phyloP scores from a whole-genome alignment of 2,329 filamentous ascomycete genomes.

The Penicillium sp. region DNA sequence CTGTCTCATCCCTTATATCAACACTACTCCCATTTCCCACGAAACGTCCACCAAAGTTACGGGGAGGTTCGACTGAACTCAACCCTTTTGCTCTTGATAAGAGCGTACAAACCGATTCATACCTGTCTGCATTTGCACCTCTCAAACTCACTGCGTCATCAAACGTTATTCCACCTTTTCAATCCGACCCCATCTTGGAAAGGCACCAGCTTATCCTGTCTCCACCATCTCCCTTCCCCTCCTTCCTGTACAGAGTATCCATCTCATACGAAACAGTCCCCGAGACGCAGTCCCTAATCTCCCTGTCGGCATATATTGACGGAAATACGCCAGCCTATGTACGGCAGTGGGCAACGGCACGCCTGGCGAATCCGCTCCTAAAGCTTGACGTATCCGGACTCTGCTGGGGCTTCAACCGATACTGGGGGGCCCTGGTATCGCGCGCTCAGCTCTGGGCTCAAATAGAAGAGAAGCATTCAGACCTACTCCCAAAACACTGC shows the following conservation, averaged over 20 bases:
- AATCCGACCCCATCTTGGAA: constrained; percentile 32
- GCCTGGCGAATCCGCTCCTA: constrained; percentile 41
- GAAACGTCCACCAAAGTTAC: constrained; percentile 29
- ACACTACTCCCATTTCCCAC: constrained; percentile 47
- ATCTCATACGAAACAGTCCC: constrained; percentile 42
- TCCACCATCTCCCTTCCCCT: constrained; percentile 42
- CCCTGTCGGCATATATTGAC: constrained; percentile 33
- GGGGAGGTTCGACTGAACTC: constrained; percentile 51
- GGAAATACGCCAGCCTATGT: constrained; percentile 28
- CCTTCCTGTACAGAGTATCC: constrained; percentile 37
- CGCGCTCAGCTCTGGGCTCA: constrained; percentile 45
- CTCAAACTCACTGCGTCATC: constrained; percentile 57
- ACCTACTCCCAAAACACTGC: constrained; percentile 17
- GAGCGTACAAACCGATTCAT: constrained; percentile 65
- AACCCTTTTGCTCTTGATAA: constrained; percentile 67
- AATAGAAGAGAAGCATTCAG: constrained; percentile 34
- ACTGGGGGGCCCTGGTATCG: constrained; percentile 46
- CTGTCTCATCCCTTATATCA: constrained; percentile 44
- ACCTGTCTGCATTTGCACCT: constrained; percentile 72
- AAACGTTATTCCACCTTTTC: constrained; percentile 27
- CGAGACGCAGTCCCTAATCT: constrained; percentile 40
- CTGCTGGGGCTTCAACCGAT: constrained; percentile 48
- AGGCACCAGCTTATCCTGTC: constrained; percentile 43
- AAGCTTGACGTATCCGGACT: constrained; percentile 46
- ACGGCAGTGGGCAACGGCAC: constrained; percentile 40